Conservation (phyloP, 345 rosid species). For the Cardamine resedifolia region DNA sequence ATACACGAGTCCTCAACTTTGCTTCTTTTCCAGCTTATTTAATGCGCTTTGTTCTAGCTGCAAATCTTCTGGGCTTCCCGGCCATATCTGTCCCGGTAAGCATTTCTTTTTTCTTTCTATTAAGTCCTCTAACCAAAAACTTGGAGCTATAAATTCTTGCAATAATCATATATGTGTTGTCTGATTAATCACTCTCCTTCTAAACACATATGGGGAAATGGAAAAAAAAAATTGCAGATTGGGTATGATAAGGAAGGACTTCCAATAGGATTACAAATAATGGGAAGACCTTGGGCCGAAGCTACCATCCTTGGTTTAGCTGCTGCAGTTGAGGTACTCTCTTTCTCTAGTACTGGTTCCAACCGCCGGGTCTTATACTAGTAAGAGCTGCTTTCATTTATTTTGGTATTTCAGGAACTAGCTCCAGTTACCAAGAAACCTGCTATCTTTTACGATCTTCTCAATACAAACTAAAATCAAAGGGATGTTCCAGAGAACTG, state of each 20-base stretch:
- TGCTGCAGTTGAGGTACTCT: conserved; percentile 64
- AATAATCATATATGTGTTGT: neutral
- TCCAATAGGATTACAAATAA: conserved; percentile 78
- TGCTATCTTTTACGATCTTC: conserved; percentile 55
- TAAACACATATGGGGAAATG: neutral
- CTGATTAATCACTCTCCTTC: neutral
- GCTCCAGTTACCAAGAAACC: conserved; percentile 63
- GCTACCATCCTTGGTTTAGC: conserved; percentile 71
- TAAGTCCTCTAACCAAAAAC: neutral
- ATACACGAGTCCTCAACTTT: neutral
- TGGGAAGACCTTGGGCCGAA: conserved; percentile 87
- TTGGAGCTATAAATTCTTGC: conserved; percentile 1
- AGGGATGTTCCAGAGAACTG: conserved; percentile 2
- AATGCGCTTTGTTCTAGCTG: conserved; percentile 64
- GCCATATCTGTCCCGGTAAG: conserved; percentile 85
- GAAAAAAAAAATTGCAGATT: conserved; percentile 41
- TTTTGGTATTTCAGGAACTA: conserved; percentile 51
- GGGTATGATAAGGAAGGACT: conserved; percentile 89
- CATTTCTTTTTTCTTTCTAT: neutral
- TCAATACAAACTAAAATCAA: conserved; percentile 33
- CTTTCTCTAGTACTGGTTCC: neutral
- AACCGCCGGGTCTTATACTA: neutral
- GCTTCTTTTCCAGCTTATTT: conserved; percentile 52
- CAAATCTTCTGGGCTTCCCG: conserved; percentile 81
- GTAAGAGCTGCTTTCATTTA: conserved; percentile 7